phyloP scores from a whole-genome alignment of 2,329 filamentous ascomycete species.

The Xylariomycetidae sp. region DNA sequence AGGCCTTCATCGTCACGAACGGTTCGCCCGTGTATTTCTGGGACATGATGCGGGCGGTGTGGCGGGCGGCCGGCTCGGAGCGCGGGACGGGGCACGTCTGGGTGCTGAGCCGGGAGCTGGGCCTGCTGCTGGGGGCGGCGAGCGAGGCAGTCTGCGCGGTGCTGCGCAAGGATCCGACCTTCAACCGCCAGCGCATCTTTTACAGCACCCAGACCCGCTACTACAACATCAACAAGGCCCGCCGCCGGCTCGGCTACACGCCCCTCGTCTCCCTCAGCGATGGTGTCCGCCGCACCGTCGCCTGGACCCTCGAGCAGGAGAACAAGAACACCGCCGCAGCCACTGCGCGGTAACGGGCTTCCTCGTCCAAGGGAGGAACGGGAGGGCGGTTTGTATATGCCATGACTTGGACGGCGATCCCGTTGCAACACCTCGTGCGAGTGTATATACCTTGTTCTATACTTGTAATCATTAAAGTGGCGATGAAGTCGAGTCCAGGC shows the following conservation, averaged over 20 bases:
- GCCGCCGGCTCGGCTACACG: constrained; percentile 60
- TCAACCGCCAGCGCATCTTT: constrained; percentile 54
- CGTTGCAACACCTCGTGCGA: too few species aligned
- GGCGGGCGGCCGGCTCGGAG: constrained; percentile 53
- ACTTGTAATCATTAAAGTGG: background rate
- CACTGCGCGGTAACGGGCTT: background rate
- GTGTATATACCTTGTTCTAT: too few species aligned
- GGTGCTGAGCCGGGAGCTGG: constrained; percentile 45
- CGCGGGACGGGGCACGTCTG: constrained; percentile 49
- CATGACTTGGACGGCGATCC: too few species aligned
- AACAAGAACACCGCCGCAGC: constrained; percentile 19
- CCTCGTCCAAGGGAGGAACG: too few species aligned
- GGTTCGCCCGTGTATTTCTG: constrained; percentile 85
- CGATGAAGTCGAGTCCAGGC: too few species aligned
- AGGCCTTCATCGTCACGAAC: constrained; percentile 88
- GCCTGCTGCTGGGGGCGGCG: constrained; percentile 44
- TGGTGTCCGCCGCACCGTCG: constrained; percentile 49
- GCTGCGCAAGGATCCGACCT: constrained; percentile 47
- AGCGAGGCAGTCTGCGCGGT: constrained; percentile 47
- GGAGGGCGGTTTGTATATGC: background rate
- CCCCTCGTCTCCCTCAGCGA: constrained; percentile 63
- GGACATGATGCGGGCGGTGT: constrained; percentile 77
- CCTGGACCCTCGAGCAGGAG: constrained; percentile 50
- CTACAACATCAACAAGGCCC: constrained; percentile 72
- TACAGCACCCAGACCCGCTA: constrained; percentile 72